Percentiles rank a stretch among this genome's conserved stretches.
These are phyloP conservation scores for Torulaspora maleeae DNA, from an alignment of 805 yeast genomes.

Conservation along the genomic window DNA sequence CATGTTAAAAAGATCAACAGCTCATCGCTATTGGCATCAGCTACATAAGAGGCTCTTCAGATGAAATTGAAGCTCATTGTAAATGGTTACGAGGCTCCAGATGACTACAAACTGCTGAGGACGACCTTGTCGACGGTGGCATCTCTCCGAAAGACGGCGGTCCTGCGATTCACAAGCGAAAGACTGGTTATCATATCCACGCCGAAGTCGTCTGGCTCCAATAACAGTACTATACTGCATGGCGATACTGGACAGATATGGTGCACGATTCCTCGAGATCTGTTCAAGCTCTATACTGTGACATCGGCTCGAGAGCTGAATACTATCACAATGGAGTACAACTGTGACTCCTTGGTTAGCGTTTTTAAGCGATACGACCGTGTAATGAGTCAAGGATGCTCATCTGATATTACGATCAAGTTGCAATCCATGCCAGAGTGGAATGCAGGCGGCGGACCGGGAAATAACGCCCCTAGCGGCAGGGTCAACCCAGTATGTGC, in stretches of 20 bases:
- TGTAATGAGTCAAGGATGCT: constrained; percentile 28
- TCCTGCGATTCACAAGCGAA: constrained; percentile 33
- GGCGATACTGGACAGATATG: constrained; percentile 34
- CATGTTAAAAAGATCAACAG: background rate
- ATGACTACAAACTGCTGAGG: constrained; percentile 31
- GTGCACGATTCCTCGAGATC: constrained; percentile 34
- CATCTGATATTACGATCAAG: constrained; percentile 28
- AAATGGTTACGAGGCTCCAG: constrained; percentile 30
- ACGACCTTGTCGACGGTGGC: constrained; percentile 33
- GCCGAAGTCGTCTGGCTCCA: constrained; percentile 19
- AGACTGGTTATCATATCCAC: constrained; percentile 31
- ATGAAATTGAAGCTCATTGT: constrained; percentile 32
- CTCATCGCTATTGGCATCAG: background rate
- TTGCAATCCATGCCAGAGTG: constrained; percentile 30
- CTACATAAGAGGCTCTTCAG: background rate
- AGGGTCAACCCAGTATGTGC: constrained; percentile 27
- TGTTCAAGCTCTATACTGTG: constrained; percentile 28
- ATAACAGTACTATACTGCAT: constrained; percentile 17
- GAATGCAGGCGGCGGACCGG: constrained; percentile 13
- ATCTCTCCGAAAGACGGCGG: constrained; percentile 32
- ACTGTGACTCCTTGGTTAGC: constrained; percentile 30
- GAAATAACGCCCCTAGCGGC: constrained; percentile 1
- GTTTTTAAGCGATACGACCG: constrained; percentile 32
- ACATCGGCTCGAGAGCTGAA: constrained; percentile 27
- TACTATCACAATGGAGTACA: constrained; percentile 33